Evolutionary conservation across 805 yeast species (phyloP).

Genomic region (Ogataea philodendri): DNA sequence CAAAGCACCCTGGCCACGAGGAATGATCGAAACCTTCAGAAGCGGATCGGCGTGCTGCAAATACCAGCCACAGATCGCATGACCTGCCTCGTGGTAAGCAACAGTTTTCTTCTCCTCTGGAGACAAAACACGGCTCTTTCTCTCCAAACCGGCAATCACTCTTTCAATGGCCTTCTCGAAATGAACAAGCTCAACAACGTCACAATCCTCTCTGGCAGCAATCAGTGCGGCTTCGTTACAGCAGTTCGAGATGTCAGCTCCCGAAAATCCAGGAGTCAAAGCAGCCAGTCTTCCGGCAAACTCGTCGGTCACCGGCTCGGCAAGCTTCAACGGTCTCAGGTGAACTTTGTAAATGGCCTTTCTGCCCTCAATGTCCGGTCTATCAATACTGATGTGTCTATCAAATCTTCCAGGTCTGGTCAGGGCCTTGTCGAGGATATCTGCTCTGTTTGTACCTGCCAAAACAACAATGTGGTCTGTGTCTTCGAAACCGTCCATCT

Average conservation of each 20-base stretch:
- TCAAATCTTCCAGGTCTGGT: constrained; percentile 98
- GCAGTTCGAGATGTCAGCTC: constrained; percentile 97
- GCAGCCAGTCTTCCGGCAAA: constrained; percentile 90
- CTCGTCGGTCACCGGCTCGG: constrained; percentile 44
- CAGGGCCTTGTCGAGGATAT: constrained; percentile 87
- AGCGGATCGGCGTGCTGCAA: constrained; percentile 89
- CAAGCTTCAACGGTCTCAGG: constrained; percentile 65
- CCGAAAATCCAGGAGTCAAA: constrained; percentile 95
- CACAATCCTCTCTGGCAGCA: constrained; percentile 82
- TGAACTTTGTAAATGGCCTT: constrained; percentile 90
- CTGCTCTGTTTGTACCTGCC: constrained; percentile 97
- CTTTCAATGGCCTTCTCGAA: constrained; percentile 97
- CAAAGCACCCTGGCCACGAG: constrained; percentile 94
- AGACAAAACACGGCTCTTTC: constrained; percentile 77
- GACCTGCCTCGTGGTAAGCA: constrained; percentile 99
- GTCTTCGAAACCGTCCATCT: constrained; percentile 96
- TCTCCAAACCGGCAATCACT: constrained; percentile 94
- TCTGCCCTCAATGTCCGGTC: constrained; percentile 94
- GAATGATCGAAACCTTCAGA: constrained; percentile 92
- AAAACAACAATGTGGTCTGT: constrained; percentile 93
- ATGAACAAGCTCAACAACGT: constrained; percentile 69
- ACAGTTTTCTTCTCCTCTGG: constrained; percentile 87
- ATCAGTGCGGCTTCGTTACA: constrained; percentile 97
- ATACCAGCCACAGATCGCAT: constrained; percentile 98
- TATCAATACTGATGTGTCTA: constrained; percentile 86